Base-by-base conservation (phyloP, 192 early-diverging fungal species). In the Lunasporangiospora selenospora region DNA sequence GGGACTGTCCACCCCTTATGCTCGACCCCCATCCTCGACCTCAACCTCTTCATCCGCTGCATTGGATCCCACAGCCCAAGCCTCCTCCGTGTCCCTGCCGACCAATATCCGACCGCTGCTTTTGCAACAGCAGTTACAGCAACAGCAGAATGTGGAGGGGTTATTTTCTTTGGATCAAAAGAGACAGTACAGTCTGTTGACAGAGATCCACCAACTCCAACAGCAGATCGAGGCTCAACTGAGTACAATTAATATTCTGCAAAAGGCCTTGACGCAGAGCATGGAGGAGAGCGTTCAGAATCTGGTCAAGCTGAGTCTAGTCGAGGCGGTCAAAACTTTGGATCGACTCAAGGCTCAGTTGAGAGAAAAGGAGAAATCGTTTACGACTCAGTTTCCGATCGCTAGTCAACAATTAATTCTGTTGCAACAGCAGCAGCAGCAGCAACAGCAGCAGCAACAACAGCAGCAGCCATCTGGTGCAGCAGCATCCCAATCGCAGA, bases 191-290 rank as follows among this genome's bases (percentile, higher is more conserved):
- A 70, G 55, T 29, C 16, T 70, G 15, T 33, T 70, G 1, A 49
- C 59, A 15, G 67, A 70, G 12, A 60, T 60, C 36, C 67, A 61
- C 49, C 58, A 61, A 4, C 43, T 60, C 29, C 67, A 61, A 9
- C 58, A 70, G 16, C 38, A 51, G 3, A 26, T 61, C 29, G 58
- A 70, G 11, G 32, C 49, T 12, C 67, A 70, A 21, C 50, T 49
- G n/a, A 24, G 44, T 6, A 60, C 44, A 3, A 55, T 45, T 3
- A 38, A 61, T 21, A 55, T 51, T 0, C 58, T 70, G 19, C 49
- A 52, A 12, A n/a, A 31, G 15, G 23, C 8, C n/a, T n/a, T n/a
- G n/a, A n/a, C n/a, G n/a, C n/a, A 29, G 67, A 70, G 27, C 67
- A 70, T 16, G n/a, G 57, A 60, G 26, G 34, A 50, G 26, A 60